These are phyloP conservation scores for Aspergillus biplanus DNA, from an alignment of 495 filamentous ascomycete genomes.

Conservation along the genomic window DNA sequence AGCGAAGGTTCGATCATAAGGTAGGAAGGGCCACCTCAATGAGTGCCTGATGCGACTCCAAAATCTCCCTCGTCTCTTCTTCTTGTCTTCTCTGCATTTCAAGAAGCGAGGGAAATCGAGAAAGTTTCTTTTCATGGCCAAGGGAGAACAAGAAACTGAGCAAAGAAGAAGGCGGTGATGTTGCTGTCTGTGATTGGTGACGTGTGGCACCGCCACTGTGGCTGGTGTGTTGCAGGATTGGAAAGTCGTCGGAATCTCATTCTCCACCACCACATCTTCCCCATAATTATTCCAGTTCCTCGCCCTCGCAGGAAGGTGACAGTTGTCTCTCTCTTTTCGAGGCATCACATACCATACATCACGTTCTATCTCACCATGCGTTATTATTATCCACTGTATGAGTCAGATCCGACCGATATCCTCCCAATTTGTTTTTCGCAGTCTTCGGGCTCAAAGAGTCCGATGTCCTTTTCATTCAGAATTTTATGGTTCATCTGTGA, in stretches of 20 bases:
- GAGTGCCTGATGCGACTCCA: neutral
- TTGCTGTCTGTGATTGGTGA: slow-evolving; percentile 34
- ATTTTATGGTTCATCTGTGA: no score
- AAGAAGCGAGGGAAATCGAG: neutral
- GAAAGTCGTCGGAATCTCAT: slow-evolving; percentile 10
- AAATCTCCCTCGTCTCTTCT: neutral
- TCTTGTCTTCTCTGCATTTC: neutral
- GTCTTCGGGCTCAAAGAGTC: no score
- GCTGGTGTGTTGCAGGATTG: slow-evolving; percentile 29
- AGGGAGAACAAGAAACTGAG: neutral
- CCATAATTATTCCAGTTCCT: no score
- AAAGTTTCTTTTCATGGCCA: neutral
- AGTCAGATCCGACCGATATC: no score
- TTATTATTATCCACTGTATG: no score
- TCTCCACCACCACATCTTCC: no score
- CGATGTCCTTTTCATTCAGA: no score
- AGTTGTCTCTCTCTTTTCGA: no score
- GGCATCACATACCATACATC: no score
- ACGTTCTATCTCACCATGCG: no score
- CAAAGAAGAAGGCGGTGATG: slow-evolving; percentile 41
- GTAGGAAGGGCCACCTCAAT: neutral
- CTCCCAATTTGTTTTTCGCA: no score
- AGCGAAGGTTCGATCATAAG: neutral
- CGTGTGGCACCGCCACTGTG: slow-evolving; percentile 39
- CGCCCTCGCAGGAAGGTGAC: no score